Percentiles rank a stretch among this genome's conserved stretches.
Evolutionary conservation across 352 stramenopile genomes (phyloP).

Genomic region (Globisporangium spiculum): DNA sequence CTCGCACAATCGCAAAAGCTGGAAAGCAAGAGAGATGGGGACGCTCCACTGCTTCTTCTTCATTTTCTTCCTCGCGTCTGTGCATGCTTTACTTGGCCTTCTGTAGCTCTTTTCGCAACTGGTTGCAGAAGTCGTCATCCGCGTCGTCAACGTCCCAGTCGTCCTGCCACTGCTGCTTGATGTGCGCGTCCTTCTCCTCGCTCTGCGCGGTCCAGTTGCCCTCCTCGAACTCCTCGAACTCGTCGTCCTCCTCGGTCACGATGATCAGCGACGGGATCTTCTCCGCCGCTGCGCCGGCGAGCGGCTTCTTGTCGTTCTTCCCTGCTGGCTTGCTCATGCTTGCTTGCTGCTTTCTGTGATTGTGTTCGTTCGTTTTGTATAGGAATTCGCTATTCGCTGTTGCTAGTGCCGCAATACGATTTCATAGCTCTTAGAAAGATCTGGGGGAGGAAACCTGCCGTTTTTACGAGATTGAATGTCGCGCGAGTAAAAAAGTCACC

Average conservation of each 20-base stretch:
- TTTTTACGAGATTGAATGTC: constrained; percentile 18
- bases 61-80: neutral
- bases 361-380: neutral
- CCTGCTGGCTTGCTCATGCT: constrained; percentile 35
- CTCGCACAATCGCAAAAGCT: too few relatives aligned
- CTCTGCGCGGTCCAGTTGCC: constrained; percentile 66
- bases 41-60: neutral
- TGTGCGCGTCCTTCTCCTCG: constrained; percentile 78
- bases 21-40: neutral
- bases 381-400: neutral
- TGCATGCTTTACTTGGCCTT: constrained; percentile 64
- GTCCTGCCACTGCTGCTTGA: constrained; percentile 92
- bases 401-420: constrained; percentile 4
- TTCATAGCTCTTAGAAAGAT: constrained; percentile 14
- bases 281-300: constrained; percentile 24
- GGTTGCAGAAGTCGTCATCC: constrained; percentile 93
- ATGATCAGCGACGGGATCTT: constrained; percentile 70
- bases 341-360: neutral
- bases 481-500: constrained; percentile 11
- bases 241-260: constrained; percentile 86
- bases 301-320: constrained; percentile 16
- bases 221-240: constrained; percentile 90
- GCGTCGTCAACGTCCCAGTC: constrained; percentile 92
- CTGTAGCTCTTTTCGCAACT: constrained; percentile 86
- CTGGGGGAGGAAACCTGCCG: neutral